Percentiles rank a stretch among this genome's conserved stretches.
phyloP scores from a whole-genome alignment of 139 green algal genomes.

The Dunaliella sp. region DNA sequence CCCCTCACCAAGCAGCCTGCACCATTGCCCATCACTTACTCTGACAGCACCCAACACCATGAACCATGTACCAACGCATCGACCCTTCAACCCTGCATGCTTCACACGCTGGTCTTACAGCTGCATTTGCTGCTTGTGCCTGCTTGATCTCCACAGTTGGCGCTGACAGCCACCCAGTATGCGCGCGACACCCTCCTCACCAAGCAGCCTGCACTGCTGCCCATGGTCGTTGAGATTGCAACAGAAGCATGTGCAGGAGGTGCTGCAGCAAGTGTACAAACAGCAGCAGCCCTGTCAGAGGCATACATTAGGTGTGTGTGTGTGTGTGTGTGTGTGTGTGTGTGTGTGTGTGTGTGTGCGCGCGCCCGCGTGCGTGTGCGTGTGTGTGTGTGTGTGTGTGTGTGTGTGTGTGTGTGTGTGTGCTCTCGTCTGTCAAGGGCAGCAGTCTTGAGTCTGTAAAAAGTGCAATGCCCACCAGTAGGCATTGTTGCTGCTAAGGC shows the following conservation, averaged over 20 bases:
- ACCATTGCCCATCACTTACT: not conserved
- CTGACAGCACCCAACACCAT: too few species aligned
- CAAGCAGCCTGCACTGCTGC: not conserved
- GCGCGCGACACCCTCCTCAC: not conserved
- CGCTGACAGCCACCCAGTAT: not conserved
- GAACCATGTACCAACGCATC: too few species aligned
- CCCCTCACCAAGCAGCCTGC: not conserved
- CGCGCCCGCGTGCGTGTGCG: too few species aligned
- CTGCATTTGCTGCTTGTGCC: not conserved
- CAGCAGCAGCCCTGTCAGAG: not conserved
- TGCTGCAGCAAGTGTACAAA: not conserved
- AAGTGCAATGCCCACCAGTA: too few species aligned
- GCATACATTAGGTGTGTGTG: not conserved
- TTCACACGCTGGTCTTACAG: too few species aligned
- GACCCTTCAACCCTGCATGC: too few species aligned
- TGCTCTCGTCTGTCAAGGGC: too few species aligned
- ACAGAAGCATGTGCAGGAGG: not conserved
- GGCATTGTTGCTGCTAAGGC: too few species aligned
- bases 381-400: too few species aligned
- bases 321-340: not conserved
- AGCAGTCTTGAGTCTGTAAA: too few species aligned
- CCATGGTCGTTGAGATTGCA: not conserved
- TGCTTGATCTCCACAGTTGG: not conserved
- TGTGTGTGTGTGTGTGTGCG: not conserved
- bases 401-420: too few species aligned